Evolutionary conservation across 306 rosid species (phyloP).

Genomic region (Arachis stenosperma): DNA sequence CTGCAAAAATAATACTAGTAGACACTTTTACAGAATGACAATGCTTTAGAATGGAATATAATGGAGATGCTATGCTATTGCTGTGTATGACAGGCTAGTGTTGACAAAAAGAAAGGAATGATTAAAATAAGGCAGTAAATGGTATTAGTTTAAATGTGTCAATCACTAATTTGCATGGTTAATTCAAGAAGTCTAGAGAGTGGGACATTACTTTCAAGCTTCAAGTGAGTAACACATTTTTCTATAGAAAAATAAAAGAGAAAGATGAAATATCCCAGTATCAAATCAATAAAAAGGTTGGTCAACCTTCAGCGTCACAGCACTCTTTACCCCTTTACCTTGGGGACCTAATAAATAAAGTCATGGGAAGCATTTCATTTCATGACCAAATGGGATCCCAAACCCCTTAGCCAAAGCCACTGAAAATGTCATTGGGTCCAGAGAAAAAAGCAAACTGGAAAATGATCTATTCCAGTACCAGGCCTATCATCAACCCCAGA

Average conservation of each 20-base stretch:
- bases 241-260: neutral
- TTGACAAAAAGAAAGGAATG: conserved; percentile 30
- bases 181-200: conserved; percentile 36
- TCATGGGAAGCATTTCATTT: conserved; percentile 42
- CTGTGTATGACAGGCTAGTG: conserved; percentile 6
- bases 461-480: conserved; percentile 30
- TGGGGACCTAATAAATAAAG: conserved; percentile 28
- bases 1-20: conserved; percentile 27
- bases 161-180: conserved; percentile 31
- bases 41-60: conserved; percentile 34
- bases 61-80: conserved; percentile 1
- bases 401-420: conserved; percentile 36
- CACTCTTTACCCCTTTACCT: conserved; percentile 46
- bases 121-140: conserved; percentile 1
- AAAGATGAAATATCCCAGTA: conserved; percentile 42
- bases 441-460: conserved; percentile 31
- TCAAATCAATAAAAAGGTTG: conserved; percentile 55
- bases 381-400: conserved; percentile 47
- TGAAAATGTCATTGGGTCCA: conserved; percentile 37
- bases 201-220: conserved; percentile 43
- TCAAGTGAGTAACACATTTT: conserved; percentile 41
- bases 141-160: neutral
- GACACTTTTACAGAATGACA: conserved; percentile 41
- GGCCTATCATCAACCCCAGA: conserved; percentile 34
- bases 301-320: conserved; percentile 45